Percentiles rank a stretch among this genome's conserved stretches.
Evolutionary conservation across 768 basidiomycete species (phyloP).

Genomic region (Tephrocybe sp.): DNA sequence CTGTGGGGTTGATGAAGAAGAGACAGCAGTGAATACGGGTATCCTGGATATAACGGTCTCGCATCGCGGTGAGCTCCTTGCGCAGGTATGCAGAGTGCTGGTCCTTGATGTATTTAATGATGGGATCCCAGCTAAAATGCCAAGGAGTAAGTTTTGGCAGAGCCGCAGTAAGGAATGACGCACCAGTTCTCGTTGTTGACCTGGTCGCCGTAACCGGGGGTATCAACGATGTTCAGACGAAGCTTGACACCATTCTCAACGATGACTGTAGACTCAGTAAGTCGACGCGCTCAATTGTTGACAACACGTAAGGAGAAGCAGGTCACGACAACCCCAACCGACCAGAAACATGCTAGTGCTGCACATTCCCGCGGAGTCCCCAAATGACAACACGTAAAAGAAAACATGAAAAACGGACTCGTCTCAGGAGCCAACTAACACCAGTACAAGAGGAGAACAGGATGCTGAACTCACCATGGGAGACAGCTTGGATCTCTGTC

Average conservation of each 20-base stretch:
- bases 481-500: constrained; percentile 93
- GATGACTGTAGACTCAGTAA: constrained; percentile 62
- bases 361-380: neutral
- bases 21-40: constrained; percentile 98
- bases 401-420: neutral
- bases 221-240: constrained; percentile 96
- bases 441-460: neutral
- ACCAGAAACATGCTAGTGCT: neutral
- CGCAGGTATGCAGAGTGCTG: constrained; percentile 98
- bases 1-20: constrained; percentile 99
- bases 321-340: neutral
- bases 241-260: constrained; percentile 95
- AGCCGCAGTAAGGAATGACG: constrained; percentile 21
- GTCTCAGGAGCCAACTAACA: neutral
- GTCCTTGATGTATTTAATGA: constrained; percentile 99
- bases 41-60: constrained; percentile 97
- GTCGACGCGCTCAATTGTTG: neutral
- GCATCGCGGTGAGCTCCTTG: constrained; percentile 98
- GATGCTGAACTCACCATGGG: constrained; percentile 67
- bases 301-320: constrained; percentile 9
- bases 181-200: constrained; percentile 99
- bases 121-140: constrained; percentile 89
- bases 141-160: constrained; percentile 7
- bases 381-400: neutral
- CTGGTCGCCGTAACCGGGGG: constrained; percentile 97